Evolutionary conservation across 2,329 filamentous ascomycete species (phyloP), one percentile per base, ranked within the genome.

Genomic region (Epichloe glyceriae): DNA sequence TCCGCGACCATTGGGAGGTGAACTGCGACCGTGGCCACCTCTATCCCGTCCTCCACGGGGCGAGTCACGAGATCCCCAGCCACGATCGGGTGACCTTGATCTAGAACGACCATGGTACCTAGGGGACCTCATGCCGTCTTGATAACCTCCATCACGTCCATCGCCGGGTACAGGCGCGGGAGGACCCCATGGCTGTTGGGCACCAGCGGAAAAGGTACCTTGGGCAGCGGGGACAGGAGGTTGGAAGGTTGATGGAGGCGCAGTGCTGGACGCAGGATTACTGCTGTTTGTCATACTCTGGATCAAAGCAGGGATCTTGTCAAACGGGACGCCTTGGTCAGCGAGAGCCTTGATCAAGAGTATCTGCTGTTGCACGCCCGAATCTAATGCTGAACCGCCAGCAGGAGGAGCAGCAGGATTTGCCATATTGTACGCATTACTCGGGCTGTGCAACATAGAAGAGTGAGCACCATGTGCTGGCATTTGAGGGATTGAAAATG

Each of bases 41-140:
- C 86, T 88, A 60, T 79, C 73, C 63, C 72, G 70, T 59, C 77
- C 75, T 57, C 74, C 74, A 56, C 80, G 79, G 58, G 83, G 83
- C 50, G 83, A 82, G 53, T 74, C 76, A 54, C 80, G 80, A 54
- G 77, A 74, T 58, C 82, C 82, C 74, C 85, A 86, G 57, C 80
- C 80, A 61, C 82, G 84, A 52, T 83, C 82, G 47, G 89, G 87
- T 56, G 89, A 95, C 39, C 86, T 81, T 34, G 86, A 91, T 49
- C 89, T 80, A 53, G 85, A 88, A 52, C 86, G 80, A 44, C 62
- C 77, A 53, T 73, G 72, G 59, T 73, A 73, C 63, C 75, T 72
- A 53, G 73, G 83, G 35, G 85, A 88, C 63, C 82, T 79, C 64
- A 75, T 68, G 60, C 72, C 73, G 52, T 82, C 76, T 55, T 75